Base-by-base conservation (phyloP, 176 grass and related monocot genomes). In the Alloteropsis semialata region DNA sequence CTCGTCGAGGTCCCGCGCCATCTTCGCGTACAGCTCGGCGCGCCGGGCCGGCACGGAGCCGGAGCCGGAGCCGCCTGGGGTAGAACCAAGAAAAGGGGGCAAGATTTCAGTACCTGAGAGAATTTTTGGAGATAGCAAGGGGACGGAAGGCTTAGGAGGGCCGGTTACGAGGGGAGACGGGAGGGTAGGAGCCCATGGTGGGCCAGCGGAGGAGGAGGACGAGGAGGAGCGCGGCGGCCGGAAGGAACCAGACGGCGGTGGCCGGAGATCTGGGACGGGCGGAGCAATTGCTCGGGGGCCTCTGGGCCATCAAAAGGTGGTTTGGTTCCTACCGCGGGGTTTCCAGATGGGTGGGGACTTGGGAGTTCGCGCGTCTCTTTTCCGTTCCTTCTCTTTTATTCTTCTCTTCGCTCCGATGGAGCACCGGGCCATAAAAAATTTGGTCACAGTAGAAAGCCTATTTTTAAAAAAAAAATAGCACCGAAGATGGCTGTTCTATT, bases 1-100 rank as follows among this genome's bases (percentile, higher is more conserved):
- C 58, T 99, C 91, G 46, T 92, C 89, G 44, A 99, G 88, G 81
- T 99, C 96, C 51, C 83, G 56, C 11, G 83, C 72, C 93, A 99
- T 96, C 85, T 87, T 94, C 25, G 82, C 65, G 83, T 99, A 99
- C 72, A 99, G 82, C 62, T 71, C 55, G 80, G 73, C 74, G 48
- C 93, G 96, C 85, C 81, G 75, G 44, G 89, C 71, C 85, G 55
- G 73, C 24, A 94, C 84, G 24, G 88, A 64, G 58, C 46, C 63
- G 24, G 88, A 64, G 58, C 46, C 63, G 49, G 43, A 14, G 30
- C 62, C 68, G 25, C 85, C 88, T 98, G 72, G 53, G 38, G 46
- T 14, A 30, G 28, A 50, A 30, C 17, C 21, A 61, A 36, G 17
- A 13, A 37, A 39, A 42, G 27, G 2, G 16, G 6, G 28, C 14